A percentile compares a stretch with the other conserved stretches of the same genome.
Evolutionary conservation across 148 eudicot species (phyloP).

Genomic region (Spergularia bocconei): DNA sequence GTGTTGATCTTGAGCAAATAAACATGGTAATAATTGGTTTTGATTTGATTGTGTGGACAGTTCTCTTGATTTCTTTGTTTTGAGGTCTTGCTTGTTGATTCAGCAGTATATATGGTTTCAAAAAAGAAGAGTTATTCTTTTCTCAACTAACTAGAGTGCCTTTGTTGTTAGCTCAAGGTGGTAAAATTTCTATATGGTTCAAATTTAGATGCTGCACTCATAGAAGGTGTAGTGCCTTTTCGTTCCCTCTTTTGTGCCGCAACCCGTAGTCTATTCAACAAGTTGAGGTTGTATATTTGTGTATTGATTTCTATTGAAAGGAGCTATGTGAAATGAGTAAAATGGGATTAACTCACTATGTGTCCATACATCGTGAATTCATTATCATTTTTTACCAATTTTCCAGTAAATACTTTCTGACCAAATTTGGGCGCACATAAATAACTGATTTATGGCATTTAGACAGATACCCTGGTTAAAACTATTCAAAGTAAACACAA

Average conservation of each 20-base stretch:
- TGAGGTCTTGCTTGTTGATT: not conserved
- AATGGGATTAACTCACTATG: not conserved
- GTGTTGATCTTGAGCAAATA: conserved; percentile 85
- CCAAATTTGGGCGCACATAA: not conserved
- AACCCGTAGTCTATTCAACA: not conserved
- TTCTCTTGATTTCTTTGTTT: not conserved
- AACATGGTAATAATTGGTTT: conserved; percentile 54
- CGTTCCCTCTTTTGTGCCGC: not conserved
- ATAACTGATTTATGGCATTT: not conserved
- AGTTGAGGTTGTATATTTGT: not conserved
- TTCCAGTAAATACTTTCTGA: not conserved
- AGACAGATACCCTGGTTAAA: not conserved
- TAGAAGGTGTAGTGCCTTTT: not conserved
- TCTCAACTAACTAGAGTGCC: not conserved
- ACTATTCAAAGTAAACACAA: not conserved
- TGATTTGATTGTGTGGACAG: not conserved
- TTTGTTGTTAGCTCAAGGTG: not conserved
- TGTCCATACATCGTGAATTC: not conserved
- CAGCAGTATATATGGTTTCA: not conserved
- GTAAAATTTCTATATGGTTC: not conserved
- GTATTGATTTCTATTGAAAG: not conserved
- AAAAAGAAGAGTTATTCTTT: not conserved
- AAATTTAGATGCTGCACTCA: not conserved
- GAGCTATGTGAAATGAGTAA: not conserved
- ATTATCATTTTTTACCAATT: not conserved